Evolutionary conservation across 352 stramenopile species (phyloP), one percentile per base, ranked within the genome.

Genomic region (Thalassiosira exigua): DNA sequence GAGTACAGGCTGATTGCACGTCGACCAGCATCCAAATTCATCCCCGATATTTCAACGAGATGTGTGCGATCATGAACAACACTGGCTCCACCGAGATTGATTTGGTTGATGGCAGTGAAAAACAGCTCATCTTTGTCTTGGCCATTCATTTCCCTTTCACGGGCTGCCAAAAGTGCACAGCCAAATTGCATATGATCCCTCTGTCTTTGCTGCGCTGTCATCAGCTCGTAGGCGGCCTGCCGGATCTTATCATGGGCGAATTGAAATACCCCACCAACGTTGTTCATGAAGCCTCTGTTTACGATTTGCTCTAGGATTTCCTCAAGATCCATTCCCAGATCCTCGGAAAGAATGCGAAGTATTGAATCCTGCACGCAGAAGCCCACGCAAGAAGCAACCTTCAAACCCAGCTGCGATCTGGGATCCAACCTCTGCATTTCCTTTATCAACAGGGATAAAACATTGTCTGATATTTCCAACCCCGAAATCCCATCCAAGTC

Each of bases 101-200:
- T n/a, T n/a, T n/a, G n/a, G n/a, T n/a, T n/a, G n/a, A n/a, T n/a
- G n/a, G n/a, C n/a, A n/a, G n/a, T n/a, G n/a, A n/a, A n/a, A n/a
- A n/a, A n/a, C n/a, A n/a, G n/a, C n/a, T n/a, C n/a, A n/a, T 32
- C 41, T 62, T 42, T 62, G 54, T 62, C 54, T 46, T 27, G n/a
- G n/a, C 39, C 29, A 46, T 26, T 29, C 26, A 21, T 32, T 1
- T n/a, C n/a, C n/a, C n/a, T n/a, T n/a, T n/a, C n/a, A n/a, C n/a
- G 44, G 60, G 41, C 41, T 44, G 19, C 21, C 41, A 4, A 72
- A 2, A 72, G 32, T 17, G 48, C 48, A 26, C 72, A 48, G 5
- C 73, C 73, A 54, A 81, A 66, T 33, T 19, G 51, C 57, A 77
- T 77, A 32, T 81, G 73, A 12, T 68, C 44, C 22, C 60, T n/a